phyloP scores from a whole-genome alignment of 768 basidiomycete genomes.

The Lepiota brunneoincarnata region DNA sequence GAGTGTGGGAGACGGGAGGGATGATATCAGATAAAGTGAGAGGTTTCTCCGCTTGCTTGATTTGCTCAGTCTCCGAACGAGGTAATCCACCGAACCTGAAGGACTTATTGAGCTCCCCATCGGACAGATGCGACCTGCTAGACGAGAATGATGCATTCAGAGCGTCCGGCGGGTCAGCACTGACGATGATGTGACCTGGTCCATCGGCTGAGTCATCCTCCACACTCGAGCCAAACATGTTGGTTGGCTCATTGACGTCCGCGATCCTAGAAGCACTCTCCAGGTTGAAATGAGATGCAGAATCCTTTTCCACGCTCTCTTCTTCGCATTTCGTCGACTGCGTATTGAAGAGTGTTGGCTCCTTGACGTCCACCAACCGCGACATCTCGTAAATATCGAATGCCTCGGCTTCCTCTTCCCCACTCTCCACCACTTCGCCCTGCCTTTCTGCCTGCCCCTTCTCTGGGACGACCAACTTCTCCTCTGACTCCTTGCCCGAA shows the following conservation, averaged over 20 bases:
- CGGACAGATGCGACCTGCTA: constrained; percentile 44
- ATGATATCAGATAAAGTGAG: constrained; percentile 76
- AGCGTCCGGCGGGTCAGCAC: constrained; percentile 16
- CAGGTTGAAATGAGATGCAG: constrained; percentile 11
- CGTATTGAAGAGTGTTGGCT: constrained; percentile 19
- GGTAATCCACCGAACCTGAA: constrained; percentile 74
- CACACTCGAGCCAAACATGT: constrained; percentile 22
- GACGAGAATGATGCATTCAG: constrained; percentile 19
- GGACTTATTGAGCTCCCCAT: constrained; percentile 65
- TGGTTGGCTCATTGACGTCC: constrained; percentile 33
- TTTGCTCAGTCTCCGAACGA: constrained; percentile 17
- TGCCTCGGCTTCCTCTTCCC: neutral
- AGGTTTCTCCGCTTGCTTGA: constrained; percentile 26
- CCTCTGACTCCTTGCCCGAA: constrained; percentile 9
- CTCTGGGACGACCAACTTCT: constrained; percentile 16
- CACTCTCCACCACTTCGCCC: constrained; percentile 8
- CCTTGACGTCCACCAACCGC: constrained; percentile 29
- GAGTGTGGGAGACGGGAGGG: constrained; percentile 55
- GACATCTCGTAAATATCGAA: constrained; percentile 27
- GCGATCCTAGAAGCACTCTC: constrained; percentile 16
- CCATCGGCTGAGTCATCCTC: constrained; percentile 18
- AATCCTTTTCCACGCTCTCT: constrained; percentile 6
- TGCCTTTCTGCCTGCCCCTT: constrained; percentile 12
- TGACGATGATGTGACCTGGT: constrained; percentile 35
- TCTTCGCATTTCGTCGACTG: constrained; percentile 13